Conservation (phyloP, 116 monocot species). For the Trichopus zeylanicus region DNA sequence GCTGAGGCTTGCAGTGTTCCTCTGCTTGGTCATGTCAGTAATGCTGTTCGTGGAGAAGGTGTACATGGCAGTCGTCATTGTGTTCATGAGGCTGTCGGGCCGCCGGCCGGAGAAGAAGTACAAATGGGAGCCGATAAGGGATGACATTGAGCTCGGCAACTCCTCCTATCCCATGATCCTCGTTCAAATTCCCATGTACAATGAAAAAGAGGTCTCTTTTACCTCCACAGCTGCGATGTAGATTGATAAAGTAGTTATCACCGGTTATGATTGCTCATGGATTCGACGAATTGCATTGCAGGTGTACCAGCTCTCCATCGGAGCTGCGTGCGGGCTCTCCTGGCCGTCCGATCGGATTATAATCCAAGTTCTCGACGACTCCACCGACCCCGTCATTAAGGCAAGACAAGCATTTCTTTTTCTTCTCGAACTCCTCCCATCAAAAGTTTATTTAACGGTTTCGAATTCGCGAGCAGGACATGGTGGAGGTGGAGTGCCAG, state of each 20-base stretch:
- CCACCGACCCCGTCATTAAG: constrained; percentile 68
- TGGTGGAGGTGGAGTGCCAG: constrained; percentile 74
- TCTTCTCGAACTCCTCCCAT: background rate
- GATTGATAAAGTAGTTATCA: background rate
- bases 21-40: constrained; percentile 71
- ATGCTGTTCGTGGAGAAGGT: constrained; percentile 77
- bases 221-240: background rate
- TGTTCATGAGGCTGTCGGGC: constrained; percentile 42
- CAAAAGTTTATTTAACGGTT: too few species aligned
- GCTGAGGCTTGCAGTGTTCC: constrained; percentile 31
- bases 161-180: constrained; percentile 69
- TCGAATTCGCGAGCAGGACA: constrained; percentile 26
- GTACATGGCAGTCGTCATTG: constrained; percentile 65
- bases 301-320: constrained; percentile 84
- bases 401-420: constrained; percentile 11
- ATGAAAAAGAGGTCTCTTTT: constrained; percentile 58
- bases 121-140: constrained; percentile 57
- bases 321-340: constrained; percentile 78
- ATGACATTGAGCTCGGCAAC: constrained; percentile 63
- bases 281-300: constrained; percentile 2
- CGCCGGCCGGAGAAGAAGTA: constrained; percentile 38
- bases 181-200: constrained; percentile 94
- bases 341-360: constrained; percentile 87
- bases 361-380: constrained; percentile 82
- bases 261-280: background rate